Evolutionary conservation across 2,329 filamentous ascomycete genomes (phyloP), one percentile per base, ranked within the genome.

Genomic region (Xylaria sp.): DNA sequence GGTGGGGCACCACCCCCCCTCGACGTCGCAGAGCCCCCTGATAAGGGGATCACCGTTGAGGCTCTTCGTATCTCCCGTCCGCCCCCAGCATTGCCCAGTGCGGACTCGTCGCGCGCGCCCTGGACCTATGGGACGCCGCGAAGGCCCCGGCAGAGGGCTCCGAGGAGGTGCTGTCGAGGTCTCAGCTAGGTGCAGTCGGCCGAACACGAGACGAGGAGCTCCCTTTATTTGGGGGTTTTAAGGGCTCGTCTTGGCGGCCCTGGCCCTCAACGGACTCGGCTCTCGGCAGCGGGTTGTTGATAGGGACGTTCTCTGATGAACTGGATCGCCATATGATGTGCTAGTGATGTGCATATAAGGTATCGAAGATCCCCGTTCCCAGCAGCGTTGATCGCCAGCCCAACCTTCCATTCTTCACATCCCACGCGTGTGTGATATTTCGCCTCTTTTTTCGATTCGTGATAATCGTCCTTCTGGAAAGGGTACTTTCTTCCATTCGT

Each of bases 391-490:
- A 57, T 59, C 40, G 40, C 9, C 48, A n/a, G n/a, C n/a, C n/a
- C n/a, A n/a, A n/a, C n/a, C n/a, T 47, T 46, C 44, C 17, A 6
- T 18, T 21, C 24, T 18, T 18, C 44, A 26, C 24, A 26, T 46
- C 44, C 44, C 13, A 13, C 26, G n/a, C n/a, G n/a, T n/a, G n/a
- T n/a, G 9, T 26, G 24, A 9, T 26, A 48, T 45, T 56, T 24
- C 45, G 26, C 34, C 22, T 48, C 50, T 54, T 40, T 41, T 51
- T 29, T 56, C 48, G 52, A 38, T 55, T 55, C 13, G 51, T 24
- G 22, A 44, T 48, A 34, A 43, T 56, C 45, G 51, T 56, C 60
- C 57, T 62, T 62, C 59, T 54, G 55, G 44, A 56, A 57, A 60
- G 54, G 61, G 44, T 34, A 40, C 43, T 59, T 54, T 54, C 48